Conservation (phyloP, 1,284 basidiomycete species). For the Inonotus hispidus region DNA sequence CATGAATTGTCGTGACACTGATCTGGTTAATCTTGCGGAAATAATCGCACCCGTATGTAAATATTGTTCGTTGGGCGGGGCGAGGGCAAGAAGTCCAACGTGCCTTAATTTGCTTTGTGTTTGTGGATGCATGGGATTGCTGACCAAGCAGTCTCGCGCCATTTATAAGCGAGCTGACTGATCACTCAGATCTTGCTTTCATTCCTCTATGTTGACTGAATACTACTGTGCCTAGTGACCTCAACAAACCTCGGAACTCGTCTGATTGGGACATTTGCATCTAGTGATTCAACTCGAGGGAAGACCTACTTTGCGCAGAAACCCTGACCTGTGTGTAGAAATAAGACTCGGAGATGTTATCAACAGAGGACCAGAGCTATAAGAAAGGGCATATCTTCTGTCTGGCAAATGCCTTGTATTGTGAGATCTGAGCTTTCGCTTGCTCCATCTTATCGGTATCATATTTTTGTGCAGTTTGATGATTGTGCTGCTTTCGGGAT, state of each 20-base stretch:
- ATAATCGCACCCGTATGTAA: no score
- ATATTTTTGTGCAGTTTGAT: not conserved
- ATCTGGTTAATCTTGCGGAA: no score
- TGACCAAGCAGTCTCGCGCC: no score
- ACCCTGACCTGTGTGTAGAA: not conserved
- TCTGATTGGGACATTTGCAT: not conserved
- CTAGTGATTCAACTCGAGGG: not conserved
- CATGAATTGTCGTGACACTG: no score
- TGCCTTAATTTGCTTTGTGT: no score
- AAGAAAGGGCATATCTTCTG: not conserved
- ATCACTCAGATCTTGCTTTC: no score
- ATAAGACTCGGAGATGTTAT: not conserved
- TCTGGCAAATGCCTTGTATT: not conserved
- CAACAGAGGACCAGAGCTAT: not conserved
- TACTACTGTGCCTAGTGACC: not conserved
- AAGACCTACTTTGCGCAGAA: not conserved
- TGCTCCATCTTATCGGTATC: no score
- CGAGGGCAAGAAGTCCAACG: no score
- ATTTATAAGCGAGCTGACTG: no score
- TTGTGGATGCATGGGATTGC: no score
- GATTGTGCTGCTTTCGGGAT: not conserved
- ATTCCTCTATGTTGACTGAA: not conserved
- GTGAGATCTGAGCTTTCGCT: not conserved
- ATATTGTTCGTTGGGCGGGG: no score
- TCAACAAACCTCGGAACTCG: not conserved